Percentiles rank a stretch among this genome's conserved stretches.
These are phyloP conservation scores for Colletotrichum gloeosporioides DNA, from an alignment of 2,329 filamentous ascomycete genomes.

Conservation along the genomic window DNA sequence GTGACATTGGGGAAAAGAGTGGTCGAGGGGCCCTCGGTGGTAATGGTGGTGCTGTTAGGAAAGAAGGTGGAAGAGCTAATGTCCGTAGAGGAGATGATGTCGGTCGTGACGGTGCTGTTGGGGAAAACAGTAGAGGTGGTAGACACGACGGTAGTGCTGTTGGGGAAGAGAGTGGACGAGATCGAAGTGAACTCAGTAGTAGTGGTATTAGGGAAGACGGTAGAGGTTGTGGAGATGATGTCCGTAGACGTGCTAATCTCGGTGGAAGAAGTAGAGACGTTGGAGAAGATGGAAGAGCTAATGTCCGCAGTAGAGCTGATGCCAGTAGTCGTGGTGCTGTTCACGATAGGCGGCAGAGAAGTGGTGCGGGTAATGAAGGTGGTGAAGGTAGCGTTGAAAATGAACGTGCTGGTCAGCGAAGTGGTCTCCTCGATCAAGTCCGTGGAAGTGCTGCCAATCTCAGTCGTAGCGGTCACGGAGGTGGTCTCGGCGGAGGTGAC, in stretches of 20 bases:
- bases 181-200: neutral
- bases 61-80: neutral
- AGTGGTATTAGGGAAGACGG: neutral
- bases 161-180: neutral
- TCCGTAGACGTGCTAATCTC: neutral
- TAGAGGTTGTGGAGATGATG: neutral
- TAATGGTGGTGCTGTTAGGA: neutral
- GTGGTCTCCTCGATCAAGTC: conserved; percentile 14
- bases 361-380: conserved; percentile 18
- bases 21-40: neutral
- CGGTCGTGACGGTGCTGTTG: neutral
- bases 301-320: neutral
- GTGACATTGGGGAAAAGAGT: neutral
- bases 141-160: neutral
- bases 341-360: neutral
- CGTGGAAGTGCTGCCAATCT: conserved; percentile 9
- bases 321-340: neutral
- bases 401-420: conserved; percentile 7
- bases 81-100: neutral
- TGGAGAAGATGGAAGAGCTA: neutral
- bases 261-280: neutral
- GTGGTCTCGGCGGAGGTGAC: neutral
- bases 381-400: conserved; percentile 18
- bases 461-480: conserved; percentile 5
- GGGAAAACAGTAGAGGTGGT: neutral